Conservation (phyloP, 169 alveolate genomes). For the Eimeria praecox region DNA sequence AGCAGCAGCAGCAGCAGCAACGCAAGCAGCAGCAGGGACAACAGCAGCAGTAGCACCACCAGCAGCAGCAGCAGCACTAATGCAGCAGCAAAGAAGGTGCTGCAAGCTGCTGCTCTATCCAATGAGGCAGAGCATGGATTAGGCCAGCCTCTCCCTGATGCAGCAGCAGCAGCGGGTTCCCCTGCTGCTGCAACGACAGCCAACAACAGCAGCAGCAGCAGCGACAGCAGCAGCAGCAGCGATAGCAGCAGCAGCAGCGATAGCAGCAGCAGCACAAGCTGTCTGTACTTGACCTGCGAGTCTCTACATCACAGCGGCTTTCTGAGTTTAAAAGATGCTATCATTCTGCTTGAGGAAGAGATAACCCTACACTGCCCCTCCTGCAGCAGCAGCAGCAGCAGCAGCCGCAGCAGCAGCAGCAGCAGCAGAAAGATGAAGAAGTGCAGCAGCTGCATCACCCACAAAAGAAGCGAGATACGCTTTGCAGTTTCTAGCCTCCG, state of each 20-base stretch:
- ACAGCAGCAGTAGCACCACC: conserved; percentile 9
- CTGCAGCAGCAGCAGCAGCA: conserved; percentile 69
- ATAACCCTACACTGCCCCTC: conserved; percentile 41
- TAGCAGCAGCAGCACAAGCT: conserved; percentile 61
- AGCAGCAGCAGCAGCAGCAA: background rate
- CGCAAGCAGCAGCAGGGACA: conserved; percentile 29
- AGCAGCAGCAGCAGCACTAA: background rate
- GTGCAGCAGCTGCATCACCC: conserved; percentile 58
- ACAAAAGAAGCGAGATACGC: conserved; percentile 63
- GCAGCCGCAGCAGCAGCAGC: conserved; percentile 16
- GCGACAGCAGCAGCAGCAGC: conserved; percentile 17
- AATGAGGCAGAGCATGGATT: background rate
- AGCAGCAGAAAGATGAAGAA: background rate
- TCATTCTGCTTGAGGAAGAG: conserved; percentile 61
- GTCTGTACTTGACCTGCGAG: conserved; percentile 63
- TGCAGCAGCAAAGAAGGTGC: background rate
- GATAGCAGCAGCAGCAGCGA: conserved; percentile 36
- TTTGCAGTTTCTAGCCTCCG: conserved; percentile 15
- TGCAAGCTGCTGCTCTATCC: background rate
- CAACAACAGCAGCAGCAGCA: conserved; percentile 23
- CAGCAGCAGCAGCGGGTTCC: background rate
- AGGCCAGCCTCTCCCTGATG: background rate
- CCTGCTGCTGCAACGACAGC: background rate
- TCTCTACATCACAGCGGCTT: conserved; percentile 58
- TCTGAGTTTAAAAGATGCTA: conserved; percentile 26